A percentile compares a stretch with the other conserved stretches of the same genome.
phyloP scores from a whole-genome alignment of 805 yeast species.

The Teunomyces pallodes region DNA sequence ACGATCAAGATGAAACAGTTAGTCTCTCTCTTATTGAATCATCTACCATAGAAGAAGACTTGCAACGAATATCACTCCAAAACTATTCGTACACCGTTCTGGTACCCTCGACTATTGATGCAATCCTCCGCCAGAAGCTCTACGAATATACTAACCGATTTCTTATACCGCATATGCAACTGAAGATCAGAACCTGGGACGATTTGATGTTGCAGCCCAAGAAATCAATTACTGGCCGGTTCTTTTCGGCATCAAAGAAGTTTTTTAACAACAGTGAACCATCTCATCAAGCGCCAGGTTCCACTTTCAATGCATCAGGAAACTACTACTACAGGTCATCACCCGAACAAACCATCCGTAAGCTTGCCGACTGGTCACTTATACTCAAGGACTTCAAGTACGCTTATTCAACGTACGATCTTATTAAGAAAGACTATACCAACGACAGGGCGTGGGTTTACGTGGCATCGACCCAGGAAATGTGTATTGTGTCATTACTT shows the following conservation, averaged over 20 bases:
- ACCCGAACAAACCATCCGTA: slow-evolving; percentile 71
- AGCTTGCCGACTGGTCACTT: slow-evolving; percentile 88
- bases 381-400: slow-evolving; percentile 86
- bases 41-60: slow-evolving; percentile 50
- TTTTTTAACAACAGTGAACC: slow-evolving; percentile 43
- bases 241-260: slow-evolving; percentile 64
- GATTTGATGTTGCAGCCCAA: slow-evolving; percentile 77
- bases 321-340: slow-evolving; percentile 62
- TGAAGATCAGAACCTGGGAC: slow-evolving; percentile 78
- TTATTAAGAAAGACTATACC: slow-evolving; percentile 72
- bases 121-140: slow-evolving; percentile 36
- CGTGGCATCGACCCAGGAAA: slow-evolving; percentile 83
- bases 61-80: slow-evolving; percentile 33
- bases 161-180: slow-evolving; percentile 82
- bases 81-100: slow-evolving; percentile 12
- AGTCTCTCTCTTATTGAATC: slow-evolving; percentile 20
- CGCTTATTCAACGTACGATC: slow-evolving; percentile 80
- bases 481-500: slow-evolving; percentile 72
- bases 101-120: slow-evolving; percentile 39
- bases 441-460: slow-evolving; percentile 78
- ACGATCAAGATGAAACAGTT: slow-evolving; percentile 4
- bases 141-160: slow-evolving; percentile 48
- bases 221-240: slow-evolving; percentile 70
- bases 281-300: not conserved
- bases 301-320: slow-evolving; percentile 46